Evolutionary conservation across 2,329 filamentous ascomycete species (phyloP), one percentile per base, ranked within the genome.

Genomic region (Dendrostoma leiphaemia): DNA sequence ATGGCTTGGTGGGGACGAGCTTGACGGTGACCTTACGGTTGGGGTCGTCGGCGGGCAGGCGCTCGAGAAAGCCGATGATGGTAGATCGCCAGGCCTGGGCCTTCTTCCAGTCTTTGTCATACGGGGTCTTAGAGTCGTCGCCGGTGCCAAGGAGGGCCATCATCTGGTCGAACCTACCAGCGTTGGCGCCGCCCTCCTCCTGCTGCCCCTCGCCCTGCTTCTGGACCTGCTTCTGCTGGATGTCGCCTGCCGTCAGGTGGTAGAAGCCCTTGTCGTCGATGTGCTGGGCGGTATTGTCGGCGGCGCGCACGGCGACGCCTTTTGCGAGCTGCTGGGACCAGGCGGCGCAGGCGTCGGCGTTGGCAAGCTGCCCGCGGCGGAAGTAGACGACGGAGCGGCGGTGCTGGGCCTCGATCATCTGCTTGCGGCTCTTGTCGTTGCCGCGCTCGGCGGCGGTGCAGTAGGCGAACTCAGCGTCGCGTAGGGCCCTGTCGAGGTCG

Each of bases 361-460:
- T 88, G 3, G 86, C 91, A 62, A 85, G 90, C 50, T 83, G 79
- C 31, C 82, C 83, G 37, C 91, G 74, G 46, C 85, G 82, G 69
- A 84, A 89, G 24, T 93, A 77, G 10, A 88, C 81, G 12, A 96
- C 83, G 5, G 84, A 89, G 34, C 93, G 84, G 62, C 92, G 84
- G 64, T 94, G 83, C 64, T 97, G 90, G 2, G 90, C 87, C n/a
- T 90, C 83, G 43, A 85, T 79, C 68, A 97, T 90, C 28, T 88
- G 79, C 60, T 90, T 84, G 48, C 89, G 84, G 9, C 62, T 64
- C 53, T 61, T 64, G 31, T 63, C 58, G 63, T 86, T 88, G 29
- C 82, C 89, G 37, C 93, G 87, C 59, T 86, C 78, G 24, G 74
- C 74, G 3, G 86, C 87, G 4, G 79, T 72, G 34, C 79, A 71